A percentile compares a stretch with the other conserved stretches of the same genome.
Evolutionary conservation across 306 rosid genomes (phyloP).

Genomic region (Cucumis cinereus): DNA sequence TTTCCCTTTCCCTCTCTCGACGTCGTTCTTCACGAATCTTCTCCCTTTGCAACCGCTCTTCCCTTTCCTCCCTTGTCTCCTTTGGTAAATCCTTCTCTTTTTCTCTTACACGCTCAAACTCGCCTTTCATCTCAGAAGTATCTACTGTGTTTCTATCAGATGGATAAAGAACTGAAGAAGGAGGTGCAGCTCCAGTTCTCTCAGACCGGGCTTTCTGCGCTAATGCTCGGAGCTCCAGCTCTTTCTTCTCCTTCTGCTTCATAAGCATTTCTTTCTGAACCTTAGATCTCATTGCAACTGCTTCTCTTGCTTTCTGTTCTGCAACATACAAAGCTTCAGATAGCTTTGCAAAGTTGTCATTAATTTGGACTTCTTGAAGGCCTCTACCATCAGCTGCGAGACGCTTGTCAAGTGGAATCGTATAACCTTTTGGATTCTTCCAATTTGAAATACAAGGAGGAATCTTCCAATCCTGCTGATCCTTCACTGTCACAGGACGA

Average conservation of each 20-base stretch:
- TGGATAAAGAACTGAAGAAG: constrained; percentile 21
- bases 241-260: constrained; percentile 85
- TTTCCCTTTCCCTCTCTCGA: constrained; percentile 80
- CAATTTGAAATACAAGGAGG: constrained; percentile 88
- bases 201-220: constrained; percentile 75
- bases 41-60: constrained; percentile 48
- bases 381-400: constrained; percentile 87
- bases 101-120: constrained; percentile 41
- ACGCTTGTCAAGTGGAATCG: constrained; percentile 77
- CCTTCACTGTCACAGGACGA: constrained; percentile 75
- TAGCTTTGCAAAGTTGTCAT: constrained; percentile 75
- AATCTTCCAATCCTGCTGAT: constrained; percentile 92
- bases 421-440: constrained; percentile 93
- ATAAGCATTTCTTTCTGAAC: constrained; percentile 76
- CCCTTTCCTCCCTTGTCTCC: constrained; percentile 67
- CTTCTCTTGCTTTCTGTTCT: constrained; percentile 91
- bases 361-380: constrained; percentile 82
- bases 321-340: constrained; percentile 73
- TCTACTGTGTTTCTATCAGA: constrained; percentile 37
- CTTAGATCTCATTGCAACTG: constrained; percentile 76
- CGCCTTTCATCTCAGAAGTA: constrained; percentile 36
- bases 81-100: constrained; percentile 43
- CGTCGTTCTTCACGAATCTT: constrained; percentile 78
- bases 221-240: constrained; percentile 60
- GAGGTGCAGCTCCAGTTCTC: constrained; percentile 57